Percentiles rank a stretch among this genome's conserved stretches.
Conservation (phyloP, 2,329 filamentous ascomycete species). For the Xylariaceae sp. region DNA sequence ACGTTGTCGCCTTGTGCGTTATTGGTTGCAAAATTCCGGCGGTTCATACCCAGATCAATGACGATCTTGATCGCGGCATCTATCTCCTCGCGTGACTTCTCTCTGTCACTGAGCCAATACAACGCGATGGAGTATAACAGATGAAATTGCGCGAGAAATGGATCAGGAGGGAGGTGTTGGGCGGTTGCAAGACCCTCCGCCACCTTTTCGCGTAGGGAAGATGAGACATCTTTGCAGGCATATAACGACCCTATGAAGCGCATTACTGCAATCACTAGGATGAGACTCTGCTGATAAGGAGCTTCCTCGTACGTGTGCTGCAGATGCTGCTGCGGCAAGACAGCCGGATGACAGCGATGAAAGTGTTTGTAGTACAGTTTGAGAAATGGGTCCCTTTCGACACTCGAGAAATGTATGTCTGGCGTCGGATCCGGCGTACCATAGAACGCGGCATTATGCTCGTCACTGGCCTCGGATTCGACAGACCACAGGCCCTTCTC, state of each 20-base stretch:
- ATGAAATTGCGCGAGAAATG: constrained; percentile 16
- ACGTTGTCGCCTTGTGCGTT: constrained; percentile 10
- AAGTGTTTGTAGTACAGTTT: constrained; percentile 18
- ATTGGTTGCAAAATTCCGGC: constrained; percentile 7
- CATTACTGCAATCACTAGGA: constrained; percentile 13
- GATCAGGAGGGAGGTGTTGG: constrained; percentile 6
- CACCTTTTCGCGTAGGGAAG: constrained; percentile 11
- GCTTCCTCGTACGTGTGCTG: constrained; percentile 8
- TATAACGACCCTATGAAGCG: constrained; percentile 18
- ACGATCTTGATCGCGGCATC: constrained; percentile 15
- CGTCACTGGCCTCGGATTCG: too few relatives aligned
- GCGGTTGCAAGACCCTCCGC: constrained; percentile 10
- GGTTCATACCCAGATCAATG: constrained; percentile 15
- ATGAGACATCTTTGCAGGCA: constrained; percentile 6
- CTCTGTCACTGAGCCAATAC: constrained; percentile 15
- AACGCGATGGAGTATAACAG: constrained; percentile 15
- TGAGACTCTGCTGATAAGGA: constrained; percentile 5
- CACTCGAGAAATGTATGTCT: constrained; percentile 9
- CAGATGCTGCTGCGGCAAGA: constrained; percentile 9
- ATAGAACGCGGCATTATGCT: neutral
- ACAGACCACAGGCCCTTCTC: neutral
- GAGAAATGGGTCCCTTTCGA: constrained; percentile 13
- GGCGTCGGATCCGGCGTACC: constrained; percentile 2
- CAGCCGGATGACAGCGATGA: constrained; percentile 17
- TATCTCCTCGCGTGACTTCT: constrained; percentile 10